Evolutionary conservation across 495 filamentous ascomycete species (phyloP).

Genomic region (Chlorociboria aeruginascens): DNA sequence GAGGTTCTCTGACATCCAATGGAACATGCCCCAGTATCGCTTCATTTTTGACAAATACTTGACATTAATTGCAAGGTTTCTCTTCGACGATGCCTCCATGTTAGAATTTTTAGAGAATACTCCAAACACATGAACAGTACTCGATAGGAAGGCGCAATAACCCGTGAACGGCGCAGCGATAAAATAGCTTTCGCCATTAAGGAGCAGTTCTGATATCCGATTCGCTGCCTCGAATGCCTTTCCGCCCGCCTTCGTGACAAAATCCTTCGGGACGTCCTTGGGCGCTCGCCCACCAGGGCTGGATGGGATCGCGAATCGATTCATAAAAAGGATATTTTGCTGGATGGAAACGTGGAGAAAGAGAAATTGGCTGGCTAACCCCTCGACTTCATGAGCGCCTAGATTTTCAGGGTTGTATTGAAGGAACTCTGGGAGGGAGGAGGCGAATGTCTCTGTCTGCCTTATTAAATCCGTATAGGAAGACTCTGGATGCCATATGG

Average conservation of each 20-base stretch:
- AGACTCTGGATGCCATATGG: conserved; percentile 75
- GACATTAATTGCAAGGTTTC: conserved; percentile 79
- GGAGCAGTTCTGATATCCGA: conserved; percentile 72
- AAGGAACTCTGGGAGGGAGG: conserved; percentile 55
- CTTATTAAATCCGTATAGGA: conserved; percentile 57
- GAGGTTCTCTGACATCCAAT: conserved; percentile 87
- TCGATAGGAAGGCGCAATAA: conserved; percentile 87
- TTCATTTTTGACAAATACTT: conserved; percentile 90
- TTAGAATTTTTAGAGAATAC: conserved; percentile 73
- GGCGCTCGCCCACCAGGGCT: conserved; percentile 54
- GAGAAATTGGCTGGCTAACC: conserved; percentile 84
- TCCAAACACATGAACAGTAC: conserved; percentile 84
- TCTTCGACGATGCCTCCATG: conserved; percentile 67
- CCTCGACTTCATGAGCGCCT: conserved; percentile 69
- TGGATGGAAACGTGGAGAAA: conserved; percentile 84
- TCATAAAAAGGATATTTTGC: conserved; percentile 83
- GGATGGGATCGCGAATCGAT: conserved; percentile 73
- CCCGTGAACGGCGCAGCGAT: conserved; percentile 87
- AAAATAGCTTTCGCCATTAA: conserved; percentile 65
- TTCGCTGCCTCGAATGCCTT: conserved; percentile 82
- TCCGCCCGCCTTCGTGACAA: conserved; percentile 61
- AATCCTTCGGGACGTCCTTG: conserved; percentile 66
- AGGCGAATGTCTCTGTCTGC: conserved; percentile 58
- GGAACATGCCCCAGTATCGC: conserved; percentile 95
- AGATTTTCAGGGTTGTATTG: conserved; percentile 74